Evolutionary conservation across 129 eudicot species (phyloP), one percentile per base, ranked within the genome.

Genomic region (Centaurea solstitialis): DNA sequence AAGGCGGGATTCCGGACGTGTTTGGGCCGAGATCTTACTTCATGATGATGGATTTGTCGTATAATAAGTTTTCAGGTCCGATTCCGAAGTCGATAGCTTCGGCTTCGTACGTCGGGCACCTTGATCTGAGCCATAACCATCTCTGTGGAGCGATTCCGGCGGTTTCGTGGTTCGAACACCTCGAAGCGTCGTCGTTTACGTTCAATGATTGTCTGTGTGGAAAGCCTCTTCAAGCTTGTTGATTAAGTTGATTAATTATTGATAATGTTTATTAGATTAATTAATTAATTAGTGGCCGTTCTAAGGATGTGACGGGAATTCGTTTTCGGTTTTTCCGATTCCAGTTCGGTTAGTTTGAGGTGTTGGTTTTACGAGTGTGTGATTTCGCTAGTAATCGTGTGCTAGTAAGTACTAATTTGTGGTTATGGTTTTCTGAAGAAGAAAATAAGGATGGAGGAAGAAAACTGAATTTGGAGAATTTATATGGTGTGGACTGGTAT

Each of bases 1-100:
- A 90, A 10, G 99, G 99, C 0, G 75, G 24, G 41, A 91, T 95
- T 2, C 98, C 99, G 7, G 91, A 95, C 75, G 88, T 73, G 1
- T 95, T 95, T 65, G 94, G 97, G 59, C 88, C 93, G 30, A 87
- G 78, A 68, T 93, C 99, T 12, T 95, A 95, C 43, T 95, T 95
- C n/a, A 91, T 83, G 84, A 92, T 85, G 41, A 20, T 95, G 84
- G 99, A 95, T 85, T 74, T 95, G 18, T 89, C 98, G 24, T 84
- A 88, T 74, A 95, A 95, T 62, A 82, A 81, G 40, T 38, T 95
- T 30, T 86, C 68, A 37, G 98, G 99, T 7, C 73, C 87, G 13
- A 82, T 93, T 50, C 98, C 99, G 41, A 86, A 85, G 81, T 88
- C 97, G 21, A 91, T 93, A 8, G 35, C 89, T 18, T 73, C 82